Base-by-base conservation (phyloP, 805 yeast species). In the Candida germanica region DNA sequence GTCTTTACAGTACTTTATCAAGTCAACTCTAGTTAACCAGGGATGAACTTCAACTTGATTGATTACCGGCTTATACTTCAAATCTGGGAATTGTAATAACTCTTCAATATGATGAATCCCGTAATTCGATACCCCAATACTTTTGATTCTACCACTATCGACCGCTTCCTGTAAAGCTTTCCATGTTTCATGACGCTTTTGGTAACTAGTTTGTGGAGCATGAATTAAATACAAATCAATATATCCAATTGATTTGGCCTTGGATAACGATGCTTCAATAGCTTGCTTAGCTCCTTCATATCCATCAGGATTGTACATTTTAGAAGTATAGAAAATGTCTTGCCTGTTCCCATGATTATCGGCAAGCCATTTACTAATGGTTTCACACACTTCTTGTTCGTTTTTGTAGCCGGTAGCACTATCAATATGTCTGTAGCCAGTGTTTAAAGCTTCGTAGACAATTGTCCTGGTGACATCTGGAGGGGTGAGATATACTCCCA, bases 81-180 rank as follows among this genome's bases (percentile, higher is more conserved):
- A 49, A 36, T 37, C 49, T 28, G 38, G 42, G n/a, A 43, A 46
- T 2, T 51, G 47, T 14, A 59, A 49, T 24, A 64, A 48, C 37
- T 47, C 43, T 24, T 45, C 46, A 29, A 64, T 45, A 33, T 56
- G 55, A 11, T 51, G 53, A 20, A 54, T 38, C 6, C 64, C 53
- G 22, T 54, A 59, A 39, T 64, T 64, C 11, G 65, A 58, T 17
- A 64, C 61, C 12, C 69, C 69, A 42, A 64, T 56, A 12, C 64
- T 47, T 38, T 44, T 54, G 10, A 53, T 52, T 49, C 73, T 68
- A 5, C 87, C 87, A 38, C 72, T 50, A 35, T 73, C 64, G 40
- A 78, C 87, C 33, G 80, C 65, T 44, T 85, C 93, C 64, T 87
- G 95, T 62, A 87, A 50, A 6, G 88, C 93, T 37, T 65, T 73